These are phyloP conservation scores for Flaveria brownii DNA, from an alignment of 129 eudicot species.

Conservation along the genomic window DNA sequence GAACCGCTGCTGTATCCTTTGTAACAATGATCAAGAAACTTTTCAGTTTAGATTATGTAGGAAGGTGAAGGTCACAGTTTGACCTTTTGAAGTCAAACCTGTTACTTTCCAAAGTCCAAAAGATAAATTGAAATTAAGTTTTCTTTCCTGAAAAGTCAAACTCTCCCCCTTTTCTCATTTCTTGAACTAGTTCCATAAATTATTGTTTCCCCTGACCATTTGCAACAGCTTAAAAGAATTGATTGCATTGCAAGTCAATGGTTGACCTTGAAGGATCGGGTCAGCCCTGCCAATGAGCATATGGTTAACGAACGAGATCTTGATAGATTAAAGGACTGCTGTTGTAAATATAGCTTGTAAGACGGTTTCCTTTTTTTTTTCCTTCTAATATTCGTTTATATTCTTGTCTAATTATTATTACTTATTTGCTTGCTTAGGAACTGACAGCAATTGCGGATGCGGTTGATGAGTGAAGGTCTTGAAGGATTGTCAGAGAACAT, in stretches of 20 bases:
- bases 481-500: constrained; percentile 16
- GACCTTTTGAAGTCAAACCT: constrained; percentile 25
- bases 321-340: constrained; percentile 62
- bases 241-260: constrained; percentile 50
- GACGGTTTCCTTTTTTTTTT: constrained; percentile 9
- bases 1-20: constrained; percentile 84
- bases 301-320: constrained; percentile 52
- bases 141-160: constrained; percentile 14
- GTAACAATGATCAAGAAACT: constrained; percentile 1
- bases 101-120: background rate
- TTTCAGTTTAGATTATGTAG: background rate
- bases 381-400: background rate
- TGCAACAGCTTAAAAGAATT: constrained; percentile 56
- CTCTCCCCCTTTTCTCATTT: background rate
- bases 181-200: constrained; percentile 1
- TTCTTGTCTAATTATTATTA: background rate
- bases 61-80: background rate
- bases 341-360: constrained; percentile 48
- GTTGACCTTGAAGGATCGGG: constrained; percentile 41
- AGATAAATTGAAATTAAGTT: constrained; percentile 20
- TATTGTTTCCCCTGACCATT: constrained; percentile 47
- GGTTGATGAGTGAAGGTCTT: constrained; percentile 1
- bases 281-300: constrained; percentile 25
- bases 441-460: background rate
- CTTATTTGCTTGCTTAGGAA: constrained; percentile 4